Evolutionary conservation across 2,329 filamentous ascomycete species (phyloP).

Genomic region (Nothophaeocryptopus gaeumannii): DNA sequence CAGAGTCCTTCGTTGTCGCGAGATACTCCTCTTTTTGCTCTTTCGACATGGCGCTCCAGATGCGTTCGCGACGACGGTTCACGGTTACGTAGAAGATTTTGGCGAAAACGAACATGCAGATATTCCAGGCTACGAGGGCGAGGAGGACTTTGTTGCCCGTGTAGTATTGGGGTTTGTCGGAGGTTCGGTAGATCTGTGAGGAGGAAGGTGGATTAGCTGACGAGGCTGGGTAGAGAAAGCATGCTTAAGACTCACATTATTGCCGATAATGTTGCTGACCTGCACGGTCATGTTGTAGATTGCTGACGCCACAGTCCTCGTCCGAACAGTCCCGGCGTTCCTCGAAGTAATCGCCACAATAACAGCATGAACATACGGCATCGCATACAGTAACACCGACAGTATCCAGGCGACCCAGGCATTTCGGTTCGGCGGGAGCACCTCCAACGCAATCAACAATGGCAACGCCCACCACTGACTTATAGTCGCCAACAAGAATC

Average conservation of each 20-base stretch:
- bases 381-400: constrained; percentile 39
- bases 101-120: constrained; percentile 51
- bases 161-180: constrained; percentile 55
- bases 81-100: constrained; percentile 55
- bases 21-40: constrained; percentile 53
- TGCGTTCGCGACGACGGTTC: constrained; percentile 42
- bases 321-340: constrained; percentile 62
- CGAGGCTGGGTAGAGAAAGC: constrained; percentile 26
- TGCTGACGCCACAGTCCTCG: constrained; percentile 58
- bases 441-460: constrained; percentile 35
- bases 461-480: constrained; percentile 43
- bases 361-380: constrained; percentile 54
- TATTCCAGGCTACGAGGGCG: constrained; percentile 49
- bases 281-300: constrained; percentile 57
- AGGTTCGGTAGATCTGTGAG: constrained; percentile 50
- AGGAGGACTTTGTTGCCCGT: constrained; percentile 56
- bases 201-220: neutral
- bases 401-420: constrained; percentile 40
- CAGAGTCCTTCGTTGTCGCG: constrained; percentile 36
- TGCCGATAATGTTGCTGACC: constrained; percentile 38
- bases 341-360: constrained; percentile 60
- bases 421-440: constrained; percentile 39
- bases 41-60: constrained; percentile 51
- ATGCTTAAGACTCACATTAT: constrained; percentile 28
- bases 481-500: constrained; percentile 49